Evolutionary conservation across 192 early-diverging fungal genomes (phyloP).

Genomic region (Rhizophagus prolifer): DNA sequence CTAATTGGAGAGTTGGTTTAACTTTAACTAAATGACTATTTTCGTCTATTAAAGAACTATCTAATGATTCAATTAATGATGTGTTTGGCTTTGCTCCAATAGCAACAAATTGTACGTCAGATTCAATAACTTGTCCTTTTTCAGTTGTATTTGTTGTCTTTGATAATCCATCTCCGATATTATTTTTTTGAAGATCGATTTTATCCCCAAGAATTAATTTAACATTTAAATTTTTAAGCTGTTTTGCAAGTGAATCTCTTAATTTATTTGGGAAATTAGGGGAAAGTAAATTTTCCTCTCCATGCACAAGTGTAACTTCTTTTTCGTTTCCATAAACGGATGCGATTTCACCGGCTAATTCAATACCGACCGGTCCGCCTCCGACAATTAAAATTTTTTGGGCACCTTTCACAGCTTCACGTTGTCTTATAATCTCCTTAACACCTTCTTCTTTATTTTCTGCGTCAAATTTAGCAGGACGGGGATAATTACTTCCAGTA

Average conservation of each 20-base stretch:
- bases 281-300: slow-evolving; percentile 35
- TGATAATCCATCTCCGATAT: slow-evolving; percentile 11
- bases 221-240: slow-evolving; percentile 27
- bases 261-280: slow-evolving; percentile 33
- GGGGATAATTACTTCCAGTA: slow-evolving; percentile 50
- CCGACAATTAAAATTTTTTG: slow-evolving; percentile 55
- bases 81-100: slow-evolving; percentile 31
- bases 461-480: slow-evolving; percentile 39
- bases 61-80: slow-evolving; percentile 7
- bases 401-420: slow-evolving; percentile 41
- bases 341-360: slow-evolving; percentile 58
- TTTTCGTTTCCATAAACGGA: slow-evolving; percentile 39
- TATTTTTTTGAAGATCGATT: neutral
- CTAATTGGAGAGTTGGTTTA: slow-evolving; percentile 41
- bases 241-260: neutral
- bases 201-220: slow-evolving; percentile 32
- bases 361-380: slow-evolving; percentile 62
- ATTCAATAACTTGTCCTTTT: slow-evolving; percentile 26
- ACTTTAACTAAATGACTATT: slow-evolving; percentile 32
- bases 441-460: slow-evolving; percentile 41
- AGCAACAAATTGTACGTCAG: slow-evolving; percentile 37
- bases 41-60: slow-evolving; percentile 12
- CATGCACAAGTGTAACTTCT: slow-evolving; percentile 47
- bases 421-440: slow-evolving; percentile 37
- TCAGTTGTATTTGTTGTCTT: slow-evolving; percentile 19